Evolutionary conservation across 352 stramenopile genomes (phyloP), one percentile per base, ranked within the genome.

Genomic region (Phytopythium ostracodes): DNA sequence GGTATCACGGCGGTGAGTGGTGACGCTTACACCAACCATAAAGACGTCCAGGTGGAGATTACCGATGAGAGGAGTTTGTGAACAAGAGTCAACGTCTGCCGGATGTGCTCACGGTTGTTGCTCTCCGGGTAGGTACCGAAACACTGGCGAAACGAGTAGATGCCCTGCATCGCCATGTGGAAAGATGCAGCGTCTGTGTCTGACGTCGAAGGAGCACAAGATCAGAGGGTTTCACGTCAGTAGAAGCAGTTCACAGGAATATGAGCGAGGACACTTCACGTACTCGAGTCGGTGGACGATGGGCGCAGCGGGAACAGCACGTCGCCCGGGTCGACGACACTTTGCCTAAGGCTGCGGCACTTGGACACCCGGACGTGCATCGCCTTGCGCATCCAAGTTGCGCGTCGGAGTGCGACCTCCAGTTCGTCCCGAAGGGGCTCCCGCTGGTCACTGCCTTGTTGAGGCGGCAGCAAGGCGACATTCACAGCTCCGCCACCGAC

Each of bases 91-190:
- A 73, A n/a, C 33, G 64, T 59, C 60, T 73, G 51, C 6, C 54
- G 17, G 4, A 65, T 15, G 47, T 76, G 65, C 25, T 67, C 57
- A 0, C 10, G 18, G 62, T 71, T 72, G 59, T 73, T 70, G 53
- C 31, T 57, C 46, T 76, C 62, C 11, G 68, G 68, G 18, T 62
- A 67, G 24, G 42, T 59, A 1, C 68, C 65, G 18, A 70, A 68
- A 17, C 57, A 42, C 27, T 76, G 68, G 1, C 62, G 60, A 46
- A 65, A 76, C 12, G 35, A 20, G 44, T 76, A 73, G 14, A 76
- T 40, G 4, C 58, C 66, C 33, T 76, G 68, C 51, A 76, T 62
- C 12, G 67, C 63, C n/a, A 65, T 14, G 46, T 76, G 68, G 14
- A 38, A 56, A 18, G 49, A 56, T n/a, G 15, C 42, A 47, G 42